Conservation (phyloP, 108 stramenopile species). For the Pseudonitzschia delicatissima region DNA sequence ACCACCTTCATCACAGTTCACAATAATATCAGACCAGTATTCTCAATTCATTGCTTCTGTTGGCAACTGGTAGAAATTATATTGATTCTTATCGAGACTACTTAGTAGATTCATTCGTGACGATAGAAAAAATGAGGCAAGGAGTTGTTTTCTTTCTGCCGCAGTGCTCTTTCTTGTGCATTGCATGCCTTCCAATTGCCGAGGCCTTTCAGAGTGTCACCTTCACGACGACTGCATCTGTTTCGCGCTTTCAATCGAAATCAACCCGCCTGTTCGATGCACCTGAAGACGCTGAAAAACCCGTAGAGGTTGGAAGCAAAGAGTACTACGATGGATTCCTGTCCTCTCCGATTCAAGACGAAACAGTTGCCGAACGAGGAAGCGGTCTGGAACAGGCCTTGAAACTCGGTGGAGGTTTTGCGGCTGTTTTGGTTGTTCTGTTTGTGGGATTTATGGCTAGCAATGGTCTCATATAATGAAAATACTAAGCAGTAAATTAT, state of each 20-base stretch:
- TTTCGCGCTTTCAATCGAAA: not conserved
- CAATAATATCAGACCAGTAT: too few relatives aligned
- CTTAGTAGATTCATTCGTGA: too few relatives aligned
- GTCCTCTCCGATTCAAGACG: slow-evolving; percentile 27
- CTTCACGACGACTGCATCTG: not conserved
- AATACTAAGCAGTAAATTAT: not conserved
- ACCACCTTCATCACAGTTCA: too few relatives aligned
- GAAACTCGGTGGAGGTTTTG: slow-evolving; percentile 24
- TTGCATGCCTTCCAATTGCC: not conserved
- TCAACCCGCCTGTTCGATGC: slow-evolving; percentile 1
- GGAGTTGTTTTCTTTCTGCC: not conserved
- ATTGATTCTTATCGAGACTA: too few relatives aligned
- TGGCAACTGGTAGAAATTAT: too few relatives aligned
- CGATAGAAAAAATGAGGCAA: not conserved
- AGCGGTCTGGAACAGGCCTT: slow-evolving; percentile 27
- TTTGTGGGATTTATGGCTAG: slow-evolving; percentile 30
- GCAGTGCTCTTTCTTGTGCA: not conserved
- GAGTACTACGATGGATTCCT: slow-evolving; percentile 30
- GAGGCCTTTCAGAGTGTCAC: not conserved
- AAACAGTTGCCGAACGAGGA: slow-evolving; percentile 23
- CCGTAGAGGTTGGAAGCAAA: slow-evolving; percentile 25
- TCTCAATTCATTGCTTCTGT: too few relatives aligned
- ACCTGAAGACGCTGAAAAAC: not conserved
- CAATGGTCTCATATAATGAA: slow-evolving; percentile 28
- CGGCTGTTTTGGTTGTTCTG: slow-evolving; percentile 12